Percentiles rank a stretch among this genome's conserved stretches.
These are phyloP conservation scores for Leucosporidium creatinivorum DNA, from an alignment of 768 basidiomycete genomes.

Conservation along the genomic window DNA sequence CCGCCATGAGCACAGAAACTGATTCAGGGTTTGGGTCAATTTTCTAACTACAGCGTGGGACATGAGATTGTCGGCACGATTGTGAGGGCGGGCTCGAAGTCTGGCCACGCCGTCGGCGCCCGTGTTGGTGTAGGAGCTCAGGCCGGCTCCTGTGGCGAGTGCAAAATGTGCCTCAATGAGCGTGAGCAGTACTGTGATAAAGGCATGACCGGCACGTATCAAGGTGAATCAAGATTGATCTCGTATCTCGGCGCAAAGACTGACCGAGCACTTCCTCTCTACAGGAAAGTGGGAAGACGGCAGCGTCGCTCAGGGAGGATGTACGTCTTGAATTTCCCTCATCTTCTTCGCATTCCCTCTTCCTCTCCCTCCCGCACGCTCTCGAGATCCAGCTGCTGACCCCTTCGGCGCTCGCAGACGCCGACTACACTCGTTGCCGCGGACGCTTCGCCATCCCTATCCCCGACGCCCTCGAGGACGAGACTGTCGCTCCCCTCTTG, in stretches of 20 bases:
- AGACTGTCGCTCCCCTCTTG: conserved; percentile 41
- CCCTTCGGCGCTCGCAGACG: conserved; percentile 27
- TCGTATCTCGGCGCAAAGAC: too few species aligned
- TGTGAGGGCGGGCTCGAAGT: conserved; percentile 16
- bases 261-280: too few species aligned
- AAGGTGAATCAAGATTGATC: too few species aligned
- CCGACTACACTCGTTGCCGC: conserved; percentile 38
- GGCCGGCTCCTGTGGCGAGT: conserved; percentile 36
- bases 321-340: too few species aligned
- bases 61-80: conserved; percentile 42
- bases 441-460: conserved; percentile 43
- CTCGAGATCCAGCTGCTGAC: too few species aligned
- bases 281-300: too few species aligned
- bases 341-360: too few species aligned
- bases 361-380: too few species aligned
- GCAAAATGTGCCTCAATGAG: conserved; percentile 31
- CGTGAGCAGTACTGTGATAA: conserved; percentile 35
- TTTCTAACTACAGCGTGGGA: conserved; percentile 15
- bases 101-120: conserved; percentile 39
- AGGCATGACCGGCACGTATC: conserved; percentile 13
- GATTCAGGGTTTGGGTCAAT: too few species aligned
- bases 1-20: too few species aligned
- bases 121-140: conserved; percentile 46
- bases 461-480: conserved; percentile 41
- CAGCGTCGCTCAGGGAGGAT: conserved; percentile 41